Evolutionary conservation across 2,329 filamentous ascomycete genomes (phyloP), one percentile per base, ranked within the genome.

Genomic region (Akanthomyces uredinophilus): DNA sequence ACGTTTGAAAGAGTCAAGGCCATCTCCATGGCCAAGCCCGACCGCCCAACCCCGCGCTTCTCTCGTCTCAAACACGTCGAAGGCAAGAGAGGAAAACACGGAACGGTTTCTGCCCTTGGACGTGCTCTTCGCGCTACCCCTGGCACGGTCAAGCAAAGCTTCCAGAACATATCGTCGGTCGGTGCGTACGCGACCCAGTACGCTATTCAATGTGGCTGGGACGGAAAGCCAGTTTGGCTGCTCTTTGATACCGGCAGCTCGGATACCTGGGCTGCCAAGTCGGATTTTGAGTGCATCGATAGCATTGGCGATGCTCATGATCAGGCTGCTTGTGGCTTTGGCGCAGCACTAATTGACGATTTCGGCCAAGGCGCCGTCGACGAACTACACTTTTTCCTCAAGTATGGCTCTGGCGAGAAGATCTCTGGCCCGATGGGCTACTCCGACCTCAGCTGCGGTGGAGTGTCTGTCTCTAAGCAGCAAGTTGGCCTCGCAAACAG

Each of bases 201-300:
- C 57, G 75, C 74, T 60, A 70, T 79, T 49, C 68, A 77, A 52
- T 77, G 76, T 51, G 66, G 61, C 4, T 79, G 77, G 76, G 75
- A 78, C 41, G 70, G 70, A 18, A 68, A 68, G 8, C 71, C 73
- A 0, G 66, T 77, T 35, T 77, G 74, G 71, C 68, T 83, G 32
- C 67, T 81, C 14, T 72, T 84, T 52, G 80, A 83, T 65, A 82
- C 80, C 0, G 81, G 79, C 27, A 82, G 79, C 67, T 77, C 80
- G 24, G 81, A 84, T 64, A 83, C 81, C 1, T 83, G 81, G 81
- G 74, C 77, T 2, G 74, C 75, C 39, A 71, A 72, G 13, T 68
- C 67, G 1, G 72, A 74, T 35, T 81, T 81, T 64, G 67, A 69
- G 49, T 83, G 81, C 65, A 68, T 75, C 41, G 74, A 77, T 62